Conservation (phyloP, 2,329 filamentous ascomycete genomes). For the Cryphonectria japonica region DNA sequence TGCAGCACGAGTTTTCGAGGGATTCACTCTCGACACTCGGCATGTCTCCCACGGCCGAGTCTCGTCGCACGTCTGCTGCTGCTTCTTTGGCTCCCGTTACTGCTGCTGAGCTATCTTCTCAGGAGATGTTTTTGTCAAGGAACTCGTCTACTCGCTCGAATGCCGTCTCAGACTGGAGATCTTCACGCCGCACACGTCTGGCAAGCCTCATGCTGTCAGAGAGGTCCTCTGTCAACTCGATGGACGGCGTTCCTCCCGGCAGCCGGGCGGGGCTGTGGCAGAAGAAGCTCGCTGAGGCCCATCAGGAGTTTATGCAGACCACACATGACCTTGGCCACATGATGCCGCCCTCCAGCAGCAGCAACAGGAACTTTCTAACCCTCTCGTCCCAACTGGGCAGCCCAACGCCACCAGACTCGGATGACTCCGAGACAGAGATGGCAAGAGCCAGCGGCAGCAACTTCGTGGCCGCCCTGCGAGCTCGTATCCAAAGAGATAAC, state of each 20-base stretch:
- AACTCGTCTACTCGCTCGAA: slow-evolving; percentile 32
- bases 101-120: background rate
- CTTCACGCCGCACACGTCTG: slow-evolving; percentile 44
- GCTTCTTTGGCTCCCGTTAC: background rate
- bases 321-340: slow-evolving; percentile 42
- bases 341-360: slow-evolving; percentile 31
- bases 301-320: slow-evolving; percentile 49
- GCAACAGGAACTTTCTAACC: slow-evolving; percentile 46
- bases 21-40: slow-evolving; percentile 55
- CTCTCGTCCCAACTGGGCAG: slow-evolving; percentile 49
- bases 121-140: slow-evolving; percentile 25
- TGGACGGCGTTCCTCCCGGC: slow-evolving; percentile 36
- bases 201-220: slow-evolving; percentile 34
- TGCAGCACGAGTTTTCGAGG: slow-evolving; percentile 56
- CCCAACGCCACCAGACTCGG: slow-evolving; percentile 59
- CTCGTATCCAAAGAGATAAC: slow-evolving; percentile 13
- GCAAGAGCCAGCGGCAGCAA: slow-evolving; percentile 31
- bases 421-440: slow-evolving; percentile 48
- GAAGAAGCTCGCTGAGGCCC: slow-evolving; percentile 49
- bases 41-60: slow-evolving; percentile 40
- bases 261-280: slow-evolving; percentile 48
- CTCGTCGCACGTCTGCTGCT: slow-evolving; percentile 34
- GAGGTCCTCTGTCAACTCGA: slow-evolving; percentile 12
- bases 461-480: slow-evolving; percentile 29
- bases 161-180: slow-evolving; percentile 40